Base-by-base conservation (phyloP, 768 basidiomycete genomes). In the Tulasnella calospora region DNA sequence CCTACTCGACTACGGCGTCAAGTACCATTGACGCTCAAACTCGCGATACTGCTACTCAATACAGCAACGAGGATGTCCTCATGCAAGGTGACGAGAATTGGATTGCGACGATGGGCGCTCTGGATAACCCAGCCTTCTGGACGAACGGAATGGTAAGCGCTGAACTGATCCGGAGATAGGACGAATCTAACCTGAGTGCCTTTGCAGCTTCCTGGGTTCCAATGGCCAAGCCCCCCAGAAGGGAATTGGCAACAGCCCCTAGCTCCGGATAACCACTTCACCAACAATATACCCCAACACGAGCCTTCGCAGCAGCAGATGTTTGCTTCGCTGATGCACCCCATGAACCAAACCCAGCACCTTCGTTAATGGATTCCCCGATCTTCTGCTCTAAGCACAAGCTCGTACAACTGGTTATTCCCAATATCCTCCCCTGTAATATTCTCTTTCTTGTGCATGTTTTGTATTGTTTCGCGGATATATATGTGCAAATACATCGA, bases 91-190 rank as follows among this genome's bases (percentile, higher is more conserved):
- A 73, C 41, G 78, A 74, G 13, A 61, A 74, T 35, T 73, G 78
- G 78, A 51, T 78, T 41, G 78, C 47, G 30, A 61, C 72, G 21
- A 74, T 78, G 78, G 72, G 78, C 27, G 71, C 78, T n/a, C n/a
- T 73, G 46, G 78, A 78, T 61, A 67, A 78, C 30, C 71, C 78
- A 33, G 30, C 33, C n/a, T 78, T 78, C 69, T 78, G 76, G 76
- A 57, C 35, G 36, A 55, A 76, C 55, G 74, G 46, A 27, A 67
- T 76, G 74, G 74, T 76, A 21, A 55, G 74, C 21, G 1, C 27
- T 6, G 35, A 36, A 0, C 23, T 44, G 9, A 8, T 6, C n/a
- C 7, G 8, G 0, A 9, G 15, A 5, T 61, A 7, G 8, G 0
- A 17, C 30, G n/a, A 27, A n/a, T 0, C 57, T 61, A 61, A 61